Percentiles rank a stretch among this genome's conserved stretches.
Conservation (phyloP, 495 filamentous ascomycete genomes). For the Aspergillus ellipticus region DNA sequence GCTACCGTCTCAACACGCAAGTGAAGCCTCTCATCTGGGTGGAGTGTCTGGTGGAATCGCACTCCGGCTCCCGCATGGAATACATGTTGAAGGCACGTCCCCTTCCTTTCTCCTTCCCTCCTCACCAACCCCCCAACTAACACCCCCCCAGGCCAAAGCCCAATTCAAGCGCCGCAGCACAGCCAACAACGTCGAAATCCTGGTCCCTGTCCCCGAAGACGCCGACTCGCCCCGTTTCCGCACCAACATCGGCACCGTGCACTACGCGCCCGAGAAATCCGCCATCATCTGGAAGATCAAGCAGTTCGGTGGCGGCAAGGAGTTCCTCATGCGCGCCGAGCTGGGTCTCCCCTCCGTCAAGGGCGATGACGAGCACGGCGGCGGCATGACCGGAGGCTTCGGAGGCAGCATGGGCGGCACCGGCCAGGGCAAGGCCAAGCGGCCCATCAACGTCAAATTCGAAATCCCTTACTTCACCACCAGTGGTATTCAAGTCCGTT, state of each 20-base stretch:
- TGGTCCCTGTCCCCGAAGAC: slow-evolving; percentile 95
- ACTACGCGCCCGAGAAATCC: slow-evolving; percentile 96
- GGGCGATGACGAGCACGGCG: slow-evolving; percentile 92
- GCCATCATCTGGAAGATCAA: slow-evolving; percentile 99
- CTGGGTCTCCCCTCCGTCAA: slow-evolving; percentile 90
- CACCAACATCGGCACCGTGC: slow-evolving; percentile 96
- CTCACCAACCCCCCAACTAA: neutral
- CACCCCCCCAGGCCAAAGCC: slow-evolving; percentile 64
- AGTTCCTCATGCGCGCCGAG: slow-evolving; percentile 99
- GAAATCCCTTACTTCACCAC: slow-evolving; percentile 99
- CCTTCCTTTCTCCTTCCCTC: neutral
- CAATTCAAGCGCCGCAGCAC: slow-evolving; percentile 98
- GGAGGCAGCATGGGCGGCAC: slow-evolving; percentile 87
- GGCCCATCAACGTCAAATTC: slow-evolving; percentile 98
- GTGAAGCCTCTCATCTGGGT: slow-evolving; percentile 99
- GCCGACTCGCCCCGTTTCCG: slow-evolving; percentile 95
- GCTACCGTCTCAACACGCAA: slow-evolving; percentile 96
- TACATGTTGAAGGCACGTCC: slow-evolving; percentile 86
- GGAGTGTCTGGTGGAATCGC: slow-evolving; percentile 92
- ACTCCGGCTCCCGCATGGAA: slow-evolving; percentile 91
- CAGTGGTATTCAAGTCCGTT: slow-evolving; percentile 95
- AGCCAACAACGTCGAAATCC: slow-evolving; percentile 98
- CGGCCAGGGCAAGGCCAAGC: slow-evolving; percentile 75
- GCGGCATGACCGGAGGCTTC: slow-evolving; percentile 94
- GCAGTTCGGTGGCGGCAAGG: slow-evolving; percentile 96